Evolutionary conservation across 306 rosid species (phyloP), one percentile per base, ranked within the genome.

Genomic region (Quercus mongolica): DNA sequence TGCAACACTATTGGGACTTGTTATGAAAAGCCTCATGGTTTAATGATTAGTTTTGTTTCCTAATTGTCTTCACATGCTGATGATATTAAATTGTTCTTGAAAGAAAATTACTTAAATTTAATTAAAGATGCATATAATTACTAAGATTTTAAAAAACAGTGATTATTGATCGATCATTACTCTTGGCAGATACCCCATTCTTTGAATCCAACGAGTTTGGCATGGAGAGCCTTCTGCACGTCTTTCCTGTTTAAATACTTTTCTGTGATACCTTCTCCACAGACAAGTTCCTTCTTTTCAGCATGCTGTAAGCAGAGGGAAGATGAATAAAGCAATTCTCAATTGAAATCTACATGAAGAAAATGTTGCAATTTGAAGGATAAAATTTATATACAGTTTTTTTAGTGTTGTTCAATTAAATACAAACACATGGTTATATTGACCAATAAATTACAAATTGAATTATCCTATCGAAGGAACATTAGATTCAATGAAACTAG

Each of bases 231-330:
- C 49, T 33, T 21, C 51, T 67, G 71, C 25, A 67, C 71, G 35
- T 67, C 71, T 67, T 67, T 67, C 51, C 71, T 67, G 51, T 67
- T 67, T 46, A 67, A 67, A 67, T 67, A 67, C 71, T 33, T 19
- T 23, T 0, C 25, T 33, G 7, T 33, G 5, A 4, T 31, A 6
- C 0, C 15, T 67, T 67, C 13, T 31, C 51, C 49, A 30, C 71
- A 67, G 6, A 33, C 15, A 18, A 7, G 1, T 67, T 67, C 71
- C 51, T 67, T 33, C 3, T 19, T 20, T 35, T 67, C 20, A 67
- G 4, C 25, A 33, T 9, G 25, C 71, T 67, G 23, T 19, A 67
- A 67, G 51, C 7, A 33, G 3, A 33, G 51, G 25, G 71, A 9
- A 33, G 35, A 33, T 6, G 26, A 33, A 33, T 38, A 67, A 58